Conservation (phyloP, 2,329 filamentous ascomycete species). For the Davidsoniella neocaledoniae region DNA sequence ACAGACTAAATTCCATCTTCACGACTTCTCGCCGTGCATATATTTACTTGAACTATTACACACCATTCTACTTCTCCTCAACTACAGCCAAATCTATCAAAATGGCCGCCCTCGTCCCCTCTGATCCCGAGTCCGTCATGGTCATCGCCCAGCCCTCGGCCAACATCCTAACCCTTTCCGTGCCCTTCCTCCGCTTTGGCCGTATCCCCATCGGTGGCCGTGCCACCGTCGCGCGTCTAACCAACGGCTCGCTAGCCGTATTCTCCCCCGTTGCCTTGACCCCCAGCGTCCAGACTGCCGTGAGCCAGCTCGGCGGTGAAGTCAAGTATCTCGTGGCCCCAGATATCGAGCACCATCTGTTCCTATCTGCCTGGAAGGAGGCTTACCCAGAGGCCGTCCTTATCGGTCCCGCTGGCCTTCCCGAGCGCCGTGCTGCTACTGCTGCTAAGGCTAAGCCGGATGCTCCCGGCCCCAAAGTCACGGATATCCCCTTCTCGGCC, state of each 20-base stretch:
- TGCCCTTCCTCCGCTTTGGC: conserved; percentile 73
- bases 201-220: conserved; percentile 69
- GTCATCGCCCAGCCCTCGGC: conserved; percentile 75
- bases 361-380: conserved; percentile 67
- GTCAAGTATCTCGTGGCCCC: conserved; percentile 75
- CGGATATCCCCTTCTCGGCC: conserved; percentile 42
- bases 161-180: conserved; percentile 59
- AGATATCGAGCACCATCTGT: conserved; percentile 91
- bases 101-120: conserved; percentile 35
- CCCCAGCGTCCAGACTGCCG: conserved; percentile 47
- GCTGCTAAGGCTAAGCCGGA: conserved; percentile 26
- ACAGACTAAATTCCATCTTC: not conserved
- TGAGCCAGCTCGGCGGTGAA: conserved; percentile 46
- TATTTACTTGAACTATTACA: not conserved
- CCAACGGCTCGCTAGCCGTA: conserved; percentile 62
- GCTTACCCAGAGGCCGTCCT: conserved; percentile 66
- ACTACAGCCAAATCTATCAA: not conserved
- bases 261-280: conserved; percentile 88
- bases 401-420: conserved; percentile 66
- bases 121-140: conserved; percentile 67
- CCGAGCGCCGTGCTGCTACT: conserved; percentile 57
- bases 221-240: conserved; percentile 69
- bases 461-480: conserved; percentile 24
- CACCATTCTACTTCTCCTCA: not conserved
- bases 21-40: not conserved